Evolutionary conservation across 768 basidiomycete species (phyloP), one percentile per base, ranked within the genome.

Genomic region (Austroboletus festivus): DNA sequence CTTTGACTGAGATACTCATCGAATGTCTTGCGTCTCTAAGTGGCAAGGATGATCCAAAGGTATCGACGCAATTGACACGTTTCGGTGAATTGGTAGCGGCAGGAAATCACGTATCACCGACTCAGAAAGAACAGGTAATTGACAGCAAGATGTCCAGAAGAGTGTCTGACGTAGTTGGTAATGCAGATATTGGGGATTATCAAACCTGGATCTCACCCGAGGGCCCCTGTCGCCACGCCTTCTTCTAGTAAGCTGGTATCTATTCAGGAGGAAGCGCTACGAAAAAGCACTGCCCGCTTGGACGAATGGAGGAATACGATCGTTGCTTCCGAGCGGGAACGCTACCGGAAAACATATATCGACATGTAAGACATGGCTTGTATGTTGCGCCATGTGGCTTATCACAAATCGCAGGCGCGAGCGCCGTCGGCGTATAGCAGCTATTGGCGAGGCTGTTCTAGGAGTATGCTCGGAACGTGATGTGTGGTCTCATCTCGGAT

Each of bases 261-360:
- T 15, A 47, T 63, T 11, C 65, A 63, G 35, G 59, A 57, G 34
- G 61, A 65, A 38, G 73, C 80, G 0, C 72, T 85, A 1, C 75
- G 81, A 51, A 86, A 87, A 61, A 80, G 80, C 1, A 78, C 82
- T 22, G 60, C 69, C 9, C 74, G 83, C 40, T 81, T 87, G 60
- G 73, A 76, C 21, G 84, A 88, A 47, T 92, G 90, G 90, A 72
- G 86, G 46, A 76, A 79, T 54, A 80, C 78, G 4, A 82, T 92
- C 33, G 73, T 80, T 37, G 67, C 65, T 5, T 83, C 86, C 0
- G 90, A 92, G 67, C 71, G 72, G 55, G 89, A 90, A 65, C 74
- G 87, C 2, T 62, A 87, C 48, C 73, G 86, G 33, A 89, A 89
- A 65, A 79, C 73, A 21, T 61, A 82, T 3, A 68, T 90, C n/a